Evolutionary conservation across 371 early-diverging fungal species (phyloP), one percentile per base, ranked within the genome.

Genomic region (Circinella minor): DNA sequence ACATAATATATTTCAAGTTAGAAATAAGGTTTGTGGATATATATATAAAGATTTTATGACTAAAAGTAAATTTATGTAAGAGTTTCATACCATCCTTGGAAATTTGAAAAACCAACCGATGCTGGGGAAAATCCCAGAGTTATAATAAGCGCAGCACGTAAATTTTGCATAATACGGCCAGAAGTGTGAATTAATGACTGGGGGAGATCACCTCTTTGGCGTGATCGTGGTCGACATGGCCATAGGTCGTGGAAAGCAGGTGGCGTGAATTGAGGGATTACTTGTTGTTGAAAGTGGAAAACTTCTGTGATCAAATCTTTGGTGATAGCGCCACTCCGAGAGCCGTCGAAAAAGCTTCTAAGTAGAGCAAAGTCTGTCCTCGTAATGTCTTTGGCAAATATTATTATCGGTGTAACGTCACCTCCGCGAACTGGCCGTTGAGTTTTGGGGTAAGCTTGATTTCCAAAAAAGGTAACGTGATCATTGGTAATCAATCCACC

Each of bases 311-410:
- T 6, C 11, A 43, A 43, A 43, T 43, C 3, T 43, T 6, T 11
- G 1, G 43, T 43, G 9, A 43, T 9, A 43, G 43, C 43, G 11
- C 43, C 11, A 43, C 11, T 43, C 3, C 54, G 37, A 15, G 20
- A 27, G 3, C n/a, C 27, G 1, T 6, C 43, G 11, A 43, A 43
- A 11, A 43, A 43, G 43, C 9, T 6, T 43, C 43, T 9, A 0
- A 43, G 43, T 11, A 9, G 9, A 9, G 17, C n/a, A 36, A 65
- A 36, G 18, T 48, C 65, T 3, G 47, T 18, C 1, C 37, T 4
- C 4, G 54, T 48, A 3, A 65, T 65, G 18, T 65, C 65, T 37
- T 65, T 65, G 27, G 27, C 27, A 27, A 27, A 27, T 27, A 27
- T 27, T 27, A 27, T 27, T 27, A 27, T 27, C 2, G 27, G 27